Conservation (phyloP, 768 basidiomycete genomes). For the Galerina sulciceps region DNA sequence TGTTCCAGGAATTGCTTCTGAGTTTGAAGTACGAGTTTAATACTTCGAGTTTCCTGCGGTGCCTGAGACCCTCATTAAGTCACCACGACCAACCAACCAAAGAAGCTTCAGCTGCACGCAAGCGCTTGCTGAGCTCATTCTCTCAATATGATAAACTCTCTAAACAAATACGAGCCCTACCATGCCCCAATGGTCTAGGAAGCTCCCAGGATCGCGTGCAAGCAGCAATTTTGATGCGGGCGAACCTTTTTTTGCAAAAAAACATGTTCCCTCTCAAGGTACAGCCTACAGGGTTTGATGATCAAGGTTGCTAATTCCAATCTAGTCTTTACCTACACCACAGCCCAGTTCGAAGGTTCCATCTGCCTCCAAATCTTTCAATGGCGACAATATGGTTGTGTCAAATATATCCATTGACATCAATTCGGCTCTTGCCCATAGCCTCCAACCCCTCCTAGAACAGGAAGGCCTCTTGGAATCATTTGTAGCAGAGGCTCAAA, state of each 20-base stretch:
- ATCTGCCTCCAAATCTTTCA: slow-evolving; percentile 11
- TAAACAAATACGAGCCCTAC: slow-evolving; percentile 80
- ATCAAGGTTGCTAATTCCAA: neutral
- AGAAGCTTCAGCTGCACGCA: slow-evolving; percentile 73
- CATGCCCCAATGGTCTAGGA: slow-evolving; percentile 60
- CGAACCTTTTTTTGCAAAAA: slow-evolving; percentile 82
- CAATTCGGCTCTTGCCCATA: slow-evolving; percentile 71
- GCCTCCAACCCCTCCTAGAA: slow-evolving; percentile 87
- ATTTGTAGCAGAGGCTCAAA: slow-evolving; percentile 89
- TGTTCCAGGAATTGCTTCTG: slow-evolving; percentile 85
- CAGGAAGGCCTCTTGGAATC: slow-evolving; percentile 92
- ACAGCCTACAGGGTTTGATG: slow-evolving; percentile 12
- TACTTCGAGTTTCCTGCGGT: neutral
- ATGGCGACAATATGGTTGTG: slow-evolving; percentile 17
- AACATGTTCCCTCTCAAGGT: slow-evolving; percentile 90
- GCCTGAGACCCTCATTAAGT: slow-evolving; percentile 20
- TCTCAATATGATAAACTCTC: slow-evolving; percentile 88
- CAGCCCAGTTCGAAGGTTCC: slow-evolving; percentile 25
- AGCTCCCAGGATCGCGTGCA: slow-evolving; percentile 87
- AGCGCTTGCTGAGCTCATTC: slow-evolving; percentile 83
- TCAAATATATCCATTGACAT: slow-evolving; percentile 48
- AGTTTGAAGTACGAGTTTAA: slow-evolving; percentile 58
- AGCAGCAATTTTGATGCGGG: slow-evolving; percentile 75
- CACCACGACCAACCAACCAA: slow-evolving; percentile 58
- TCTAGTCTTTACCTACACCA: slow-evolving; percentile 54